Percentiles rank a stretch among this genome's conserved stretches.
Evolutionary conservation across 768 basidiomycete species (phyloP).

Genomic region (Strobilomyces confusus): DNA sequence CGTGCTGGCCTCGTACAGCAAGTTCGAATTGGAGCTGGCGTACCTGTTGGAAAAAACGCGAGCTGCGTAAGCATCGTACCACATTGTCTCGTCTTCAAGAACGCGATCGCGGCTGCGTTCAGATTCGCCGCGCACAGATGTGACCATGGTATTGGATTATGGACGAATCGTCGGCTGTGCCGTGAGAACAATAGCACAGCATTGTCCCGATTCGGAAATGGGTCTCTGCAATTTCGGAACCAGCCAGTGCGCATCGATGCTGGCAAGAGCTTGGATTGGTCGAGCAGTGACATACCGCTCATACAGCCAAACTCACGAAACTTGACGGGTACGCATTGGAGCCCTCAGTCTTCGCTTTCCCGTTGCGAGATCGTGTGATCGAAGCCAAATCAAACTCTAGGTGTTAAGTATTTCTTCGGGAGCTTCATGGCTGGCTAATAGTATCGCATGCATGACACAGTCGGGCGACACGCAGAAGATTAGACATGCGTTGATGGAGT

Average conservation of each 20-base stretch:
- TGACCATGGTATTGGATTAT: not conserved
- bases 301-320: not conserved
- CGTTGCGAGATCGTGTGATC: not conserved
- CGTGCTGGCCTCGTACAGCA: not conserved
- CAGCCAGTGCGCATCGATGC: too few relatives aligned
- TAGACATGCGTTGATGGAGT: not conserved
- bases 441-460: not conserved
- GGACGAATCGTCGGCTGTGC: not conserved
- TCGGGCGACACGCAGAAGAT: not conserved
- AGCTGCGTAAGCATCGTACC: constrained; percentile 2
- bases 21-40: not conserved
- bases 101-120: constrained; percentile 5
- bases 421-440: not conserved
- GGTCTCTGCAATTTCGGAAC: too few relatives aligned
- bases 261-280: too few relatives aligned
- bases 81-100: not conserved
- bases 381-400: too few relatives aligned
- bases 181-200: constrained; percentile 1
- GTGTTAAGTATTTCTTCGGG: not conserved
- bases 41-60: not conserved
- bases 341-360: not conserved
- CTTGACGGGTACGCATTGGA: not conserved
- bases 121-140: constrained; percentile 1
- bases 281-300: not conserved
- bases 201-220: not conserved